Evolutionary conservation across 2,329 filamentous ascomycete species (phyloP), one percentile per base, ranked within the genome.

Genomic region (Diplodia corticola): DNA sequence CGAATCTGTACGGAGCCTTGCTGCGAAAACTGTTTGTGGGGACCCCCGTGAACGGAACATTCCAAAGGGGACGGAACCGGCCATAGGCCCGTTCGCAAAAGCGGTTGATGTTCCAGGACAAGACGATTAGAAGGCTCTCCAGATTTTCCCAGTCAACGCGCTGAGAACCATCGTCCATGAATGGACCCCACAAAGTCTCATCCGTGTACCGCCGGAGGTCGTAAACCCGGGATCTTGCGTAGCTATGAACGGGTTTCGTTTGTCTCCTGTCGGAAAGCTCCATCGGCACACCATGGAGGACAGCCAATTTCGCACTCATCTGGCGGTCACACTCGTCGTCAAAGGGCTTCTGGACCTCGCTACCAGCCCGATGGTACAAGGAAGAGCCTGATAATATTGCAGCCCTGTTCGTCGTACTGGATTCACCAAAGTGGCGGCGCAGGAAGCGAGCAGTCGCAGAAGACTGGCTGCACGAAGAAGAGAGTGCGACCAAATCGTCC

Each of bases 101-200:
- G 15, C 72, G 66, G 4, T 69, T 67, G 0, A 90, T 81, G 73
- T 92, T 92, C 72, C 85, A 82, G 3, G 84, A 85, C 3, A 93
- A 76, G 2, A 89, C 86, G 3, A 93, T 80, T 82, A 92, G 86
- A 64, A 92, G 85, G 9, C 89, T 88, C 76, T 93, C 91, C 12
- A 93, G 79, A 78, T 91, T 91, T 76, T 93, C 90, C 91, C 91
- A 94, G 76, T 94, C 90, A 0, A 91, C 88, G 5, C 78, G 76
- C 63, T 82, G 83, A 2, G 81, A 83, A 1, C 84, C 86, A 72
- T 93, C 90, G 59, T 85, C 80, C 72, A 84, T 79, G 71, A 91
- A 93, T 0, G 91, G 91, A 0, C 91, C 91, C 90, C 91, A 93
- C 40, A 82, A 75, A 1, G 84, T 89, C 28, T 77, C 74, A 1